Conservation (phyloP, 1,139 yeast genomes). For the Debaryomyces udenii region DNA sequence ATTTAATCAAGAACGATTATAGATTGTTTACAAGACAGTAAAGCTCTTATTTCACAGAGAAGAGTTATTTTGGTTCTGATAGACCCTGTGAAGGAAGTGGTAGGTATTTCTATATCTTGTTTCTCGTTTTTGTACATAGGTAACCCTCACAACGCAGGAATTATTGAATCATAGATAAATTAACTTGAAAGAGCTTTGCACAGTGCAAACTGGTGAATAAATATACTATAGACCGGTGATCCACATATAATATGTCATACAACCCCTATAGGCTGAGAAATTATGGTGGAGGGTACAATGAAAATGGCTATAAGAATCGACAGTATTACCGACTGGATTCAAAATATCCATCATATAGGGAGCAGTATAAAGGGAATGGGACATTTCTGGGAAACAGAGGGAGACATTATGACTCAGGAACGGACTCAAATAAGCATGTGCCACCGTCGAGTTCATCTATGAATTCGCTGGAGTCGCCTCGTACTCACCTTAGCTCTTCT, state of each 20-base stretch:
- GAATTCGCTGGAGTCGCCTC: slow-evolving; percentile 3
- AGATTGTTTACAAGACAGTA: not conserved
- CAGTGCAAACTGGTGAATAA: not conserved
- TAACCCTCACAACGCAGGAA: slow-evolving; percentile 4
- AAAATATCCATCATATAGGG: slow-evolving; percentile 4
- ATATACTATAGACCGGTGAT: not conserved
- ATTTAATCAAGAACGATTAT: too few species aligned
- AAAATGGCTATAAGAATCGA: slow-evolving; percentile 12
- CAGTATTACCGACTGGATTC: slow-evolving; percentile 9
- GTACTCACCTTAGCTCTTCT: slow-evolving; percentile 1
- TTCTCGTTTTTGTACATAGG: slow-evolving; percentile 5
- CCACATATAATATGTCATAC: slow-evolving; percentile 16
- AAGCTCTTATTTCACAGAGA: not conserved
- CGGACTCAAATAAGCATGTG: slow-evolving; percentile 12
- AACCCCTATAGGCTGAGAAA: slow-evolving; percentile 18
- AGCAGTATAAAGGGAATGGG: slow-evolving; percentile 4
- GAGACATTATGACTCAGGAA: slow-evolving; percentile 13
- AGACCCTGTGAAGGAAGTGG: not conserved
- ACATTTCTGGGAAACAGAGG: slow-evolving; percentile 10
- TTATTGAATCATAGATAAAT: slow-evolving; percentile 6
- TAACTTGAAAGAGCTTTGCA: slow-evolving; percentile 1
- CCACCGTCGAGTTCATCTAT: slow-evolving; percentile 11
- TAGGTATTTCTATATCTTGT: not conserved
- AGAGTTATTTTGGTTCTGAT: not conserved
- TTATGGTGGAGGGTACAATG: slow-evolving; percentile 16